Evolutionary conservation across 352 stramenopile species (phyloP).

Genomic region (Phytopythium sindhum): DNA sequence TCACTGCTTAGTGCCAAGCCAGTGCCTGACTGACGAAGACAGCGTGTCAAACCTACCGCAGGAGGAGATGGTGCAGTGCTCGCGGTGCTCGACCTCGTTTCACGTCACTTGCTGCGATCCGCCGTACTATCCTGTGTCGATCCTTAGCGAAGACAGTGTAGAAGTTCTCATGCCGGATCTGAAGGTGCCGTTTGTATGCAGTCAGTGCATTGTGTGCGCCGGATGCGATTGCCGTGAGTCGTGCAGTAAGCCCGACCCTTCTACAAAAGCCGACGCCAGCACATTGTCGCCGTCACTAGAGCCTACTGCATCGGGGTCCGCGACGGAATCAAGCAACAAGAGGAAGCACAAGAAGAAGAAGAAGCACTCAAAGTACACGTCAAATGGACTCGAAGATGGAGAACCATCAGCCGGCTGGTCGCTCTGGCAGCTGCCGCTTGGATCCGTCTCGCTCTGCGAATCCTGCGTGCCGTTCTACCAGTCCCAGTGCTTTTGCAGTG

Average conservation of each 20-base stretch:
- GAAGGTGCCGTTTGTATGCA: slow-evolving; percentile 68
- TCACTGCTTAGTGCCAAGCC: slow-evolving; percentile 1
- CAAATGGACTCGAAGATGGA: neutral
- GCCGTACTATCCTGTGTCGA: slow-evolving; percentile 50
- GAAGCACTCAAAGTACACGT: neutral
- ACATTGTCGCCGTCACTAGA: neutral
- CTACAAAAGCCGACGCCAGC: neutral
- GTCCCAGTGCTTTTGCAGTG: slow-evolving; percentile 64
- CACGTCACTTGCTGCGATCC: slow-evolving; percentile 79
- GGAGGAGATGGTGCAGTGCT: slow-evolving; percentile 54
- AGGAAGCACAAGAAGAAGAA: neutral
- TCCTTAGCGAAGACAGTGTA: slow-evolving; percentile 54
- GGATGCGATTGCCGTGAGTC: slow-evolving; percentile 34
- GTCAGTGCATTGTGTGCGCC: slow-evolving; percentile 54
- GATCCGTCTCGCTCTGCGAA: slow-evolving; percentile 58
- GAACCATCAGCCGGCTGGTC: slow-evolving; percentile 34
- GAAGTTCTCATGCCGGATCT: slow-evolving; percentile 58
- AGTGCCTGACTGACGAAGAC: neutral
- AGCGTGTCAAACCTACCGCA: neutral
- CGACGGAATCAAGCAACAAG: neutral
- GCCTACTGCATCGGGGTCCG: neutral
- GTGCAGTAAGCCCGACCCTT: neutral
- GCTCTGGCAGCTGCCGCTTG: slow-evolving; percentile 66
- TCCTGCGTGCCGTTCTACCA: slow-evolving; percentile 64
- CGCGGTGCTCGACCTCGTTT: slow-evolving; percentile 46